A percentile compares a stretch with the other conserved stretches of the same genome.
Evolutionary conservation across 805 yeast genomes (phyloP).

Genomic region (Zygoascus flipseniorum): DNA sequence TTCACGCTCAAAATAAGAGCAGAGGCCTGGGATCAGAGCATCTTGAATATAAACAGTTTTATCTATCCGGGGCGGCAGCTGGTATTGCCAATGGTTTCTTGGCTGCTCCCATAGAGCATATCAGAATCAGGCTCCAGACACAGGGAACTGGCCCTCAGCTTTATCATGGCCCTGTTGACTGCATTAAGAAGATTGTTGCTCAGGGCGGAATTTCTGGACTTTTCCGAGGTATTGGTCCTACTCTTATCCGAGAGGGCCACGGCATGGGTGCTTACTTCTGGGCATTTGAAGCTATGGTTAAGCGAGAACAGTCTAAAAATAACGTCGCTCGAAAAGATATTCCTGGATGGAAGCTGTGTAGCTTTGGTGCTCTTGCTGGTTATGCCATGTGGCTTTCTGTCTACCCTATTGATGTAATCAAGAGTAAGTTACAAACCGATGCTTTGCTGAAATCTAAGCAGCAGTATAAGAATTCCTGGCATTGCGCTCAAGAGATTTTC

Average conservation of each 20-base stretch:
- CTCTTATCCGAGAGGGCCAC: slow-evolving; percentile 72
- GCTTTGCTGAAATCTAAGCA: slow-evolving; percentile 51
- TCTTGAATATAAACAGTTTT: slow-evolving; percentile 58
- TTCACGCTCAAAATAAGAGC: slow-evolving; percentile 37
- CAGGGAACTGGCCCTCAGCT: slow-evolving; percentile 50
- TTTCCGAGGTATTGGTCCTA: slow-evolving; percentile 76
- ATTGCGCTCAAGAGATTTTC: slow-evolving; percentile 49
- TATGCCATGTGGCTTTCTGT: slow-evolving; percentile 76
- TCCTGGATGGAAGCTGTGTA: slow-evolving; percentile 80
- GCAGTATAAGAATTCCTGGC: slow-evolving; percentile 46
- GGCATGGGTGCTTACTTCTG: slow-evolving; percentile 77
- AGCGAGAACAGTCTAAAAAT: slow-evolving; percentile 46
- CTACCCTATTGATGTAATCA: slow-evolving; percentile 87
- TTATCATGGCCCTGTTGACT: slow-evolving; percentile 68
- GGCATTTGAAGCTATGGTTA: slow-evolving; percentile 82
- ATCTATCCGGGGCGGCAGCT: slow-evolving; percentile 80
- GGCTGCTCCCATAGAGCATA: slow-evolving; percentile 92
- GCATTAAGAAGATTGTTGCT: slow-evolving; percentile 48
- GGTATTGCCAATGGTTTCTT: slow-evolving; percentile 84
- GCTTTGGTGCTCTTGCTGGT: slow-evolving; percentile 88
- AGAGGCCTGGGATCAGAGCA: slow-evolving; percentile 26
- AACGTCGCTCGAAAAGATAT: slow-evolving; percentile 55
- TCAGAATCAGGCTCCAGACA: slow-evolving; percentile 89
- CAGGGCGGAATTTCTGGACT: slow-evolving; percentile 50
- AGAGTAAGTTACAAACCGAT: slow-evolving; percentile 81